Base-by-base conservation (phyloP, 352 stramenopile species). In the Blastocystis sp. region DNA sequence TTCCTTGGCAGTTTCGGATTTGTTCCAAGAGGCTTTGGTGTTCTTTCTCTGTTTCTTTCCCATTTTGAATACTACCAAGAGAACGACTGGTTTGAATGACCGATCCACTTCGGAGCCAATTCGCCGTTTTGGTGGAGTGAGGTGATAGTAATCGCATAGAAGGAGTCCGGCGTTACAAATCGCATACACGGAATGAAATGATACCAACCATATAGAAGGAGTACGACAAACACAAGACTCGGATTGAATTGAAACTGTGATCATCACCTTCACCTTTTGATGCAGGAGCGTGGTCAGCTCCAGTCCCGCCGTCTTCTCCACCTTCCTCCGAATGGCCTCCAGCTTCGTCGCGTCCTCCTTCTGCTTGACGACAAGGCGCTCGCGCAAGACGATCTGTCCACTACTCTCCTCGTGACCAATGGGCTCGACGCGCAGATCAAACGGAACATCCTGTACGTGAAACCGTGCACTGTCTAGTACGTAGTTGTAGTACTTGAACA, bases 1-100 rank as follows among this genome's bases (percentile, higher is more conserved):
- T 31, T 82, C 74, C 74, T 66, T 66, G 26, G 74, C 74, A 70
- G 74, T 39, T 82, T 82, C 45, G 26, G 74, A 82, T 50, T 82
- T 82, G 21, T 82, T 82, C 74, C 74, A 82, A 6, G 74, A 29
- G 24, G 50, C 29, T 12, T 66, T 67, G 50, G 45, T 66, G 37
- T 31, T 82, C 29, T 82, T 82, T 55, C 41, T 82, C 50, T 61
- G 41, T 62, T 82, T 82, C 59, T 67, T 66, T 66, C 74, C 74
- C 74, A 82, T 82, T 51, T 31, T 41, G 16, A 55, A 26, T 37
- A 10, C 29, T 69, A 45, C 39, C 45, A 69, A 21, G 21, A 41
- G 74, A 55, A 55, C 45, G 16, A 55, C 9, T 55, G 45, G 45
- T 55, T 55, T 16, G 16, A 66, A 66, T 41, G 31, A 41, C 50